Percentiles rank a stretch among this genome's conserved stretches.
These are phyloP conservation scores for Populus alba DNA, from an alignment of 345 rosid species.

Conservation along the genomic window DNA sequence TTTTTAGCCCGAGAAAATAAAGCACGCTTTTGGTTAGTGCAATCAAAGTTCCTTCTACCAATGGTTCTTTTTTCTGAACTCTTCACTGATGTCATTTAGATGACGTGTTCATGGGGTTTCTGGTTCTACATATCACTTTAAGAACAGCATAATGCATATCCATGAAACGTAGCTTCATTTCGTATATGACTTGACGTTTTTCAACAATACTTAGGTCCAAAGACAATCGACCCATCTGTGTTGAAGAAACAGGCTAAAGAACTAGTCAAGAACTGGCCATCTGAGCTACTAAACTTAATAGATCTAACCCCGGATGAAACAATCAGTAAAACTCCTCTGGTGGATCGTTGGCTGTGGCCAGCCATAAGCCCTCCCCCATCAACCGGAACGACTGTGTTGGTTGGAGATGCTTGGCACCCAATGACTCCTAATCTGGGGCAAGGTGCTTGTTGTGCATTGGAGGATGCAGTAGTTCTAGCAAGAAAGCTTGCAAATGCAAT, in stretches of 20 bases:
- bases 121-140: background rate
- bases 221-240: conserved; percentile 55
- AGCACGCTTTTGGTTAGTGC: background rate
- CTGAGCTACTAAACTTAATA: conserved; percentile 56
- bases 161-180: background rate
- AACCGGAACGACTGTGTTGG: conserved; percentile 57
- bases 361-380: conserved; percentile 62
- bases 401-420: conserved; percentile 95
- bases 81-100: background rate
- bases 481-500: conserved; percentile 59
- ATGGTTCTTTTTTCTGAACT: background rate
- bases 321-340: conserved; percentile 65
- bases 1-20: background rate
- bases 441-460: conserved; percentile 89
- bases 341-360: conserved; percentile 92
- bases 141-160: background rate
- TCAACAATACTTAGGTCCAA: conserved; percentile 50
- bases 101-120: background rate
- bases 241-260: conserved; percentile 68
- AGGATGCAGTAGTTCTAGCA: conserved; percentile 70
- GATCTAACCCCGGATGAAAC: conserved; percentile 70
- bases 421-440: conserved; percentile 96
- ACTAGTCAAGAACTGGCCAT: conserved; percentile 57
- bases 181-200: background rate
- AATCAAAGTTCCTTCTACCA: background rate